Percentiles rank a stretch among this genome's conserved stretches.
Conservation (phyloP, 1,284 basidiomycete species). For the Coniophora puteana region DNA sequence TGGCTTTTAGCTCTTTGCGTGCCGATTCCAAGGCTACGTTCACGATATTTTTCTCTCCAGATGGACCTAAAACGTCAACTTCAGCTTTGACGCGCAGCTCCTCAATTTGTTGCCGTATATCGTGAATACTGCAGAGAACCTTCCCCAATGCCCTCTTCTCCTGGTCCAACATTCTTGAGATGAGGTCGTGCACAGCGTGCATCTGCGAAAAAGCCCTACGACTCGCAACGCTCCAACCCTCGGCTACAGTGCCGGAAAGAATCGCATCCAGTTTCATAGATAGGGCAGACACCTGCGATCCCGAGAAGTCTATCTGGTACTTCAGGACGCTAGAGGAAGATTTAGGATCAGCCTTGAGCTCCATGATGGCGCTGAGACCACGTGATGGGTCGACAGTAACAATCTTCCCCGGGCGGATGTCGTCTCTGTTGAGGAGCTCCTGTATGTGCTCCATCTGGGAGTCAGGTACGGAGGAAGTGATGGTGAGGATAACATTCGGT, state of each 20-base stretch:
- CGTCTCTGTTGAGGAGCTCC: conserved; percentile 14
- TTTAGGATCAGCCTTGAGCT: conserved; percentile 40
- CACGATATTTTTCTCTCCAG: conserved; percentile 37
- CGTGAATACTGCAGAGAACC: conserved; percentile 23
- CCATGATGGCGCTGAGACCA: conserved; percentile 48
- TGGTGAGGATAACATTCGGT: conserved; percentile 48
- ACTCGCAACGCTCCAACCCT: too few species aligned
- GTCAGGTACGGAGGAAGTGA: conserved; percentile 33
- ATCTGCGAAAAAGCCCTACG: conserved; percentile 31
- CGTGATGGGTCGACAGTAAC: conserved; percentile 54
- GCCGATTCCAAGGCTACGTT: conserved; percentile 46
- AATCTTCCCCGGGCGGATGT: conserved; percentile 27
- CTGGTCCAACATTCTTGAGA: conserved; percentile 25
- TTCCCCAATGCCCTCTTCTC: conserved; percentile 27
- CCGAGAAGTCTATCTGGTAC: conserved; percentile 60
- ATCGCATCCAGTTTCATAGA: conserved; percentile 35
- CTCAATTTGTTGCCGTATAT: conserved; percentile 32
- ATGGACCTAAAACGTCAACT: conserved; percentile 33
- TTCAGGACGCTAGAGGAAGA: conserved; percentile 50
- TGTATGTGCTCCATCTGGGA: conserved; percentile 16
- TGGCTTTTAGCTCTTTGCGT: conserved; percentile 43
- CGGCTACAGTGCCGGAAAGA: too few species aligned
- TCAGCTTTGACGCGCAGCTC: conserved; percentile 28
- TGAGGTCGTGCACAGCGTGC: conserved; percentile 30
- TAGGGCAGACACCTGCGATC: conserved; percentile 52